A percentile compares a stretch with the other conserved stretches of the same genome.
Conservation (phyloP, 805 yeast genomes). For the Yarrowia sp. region DNA sequence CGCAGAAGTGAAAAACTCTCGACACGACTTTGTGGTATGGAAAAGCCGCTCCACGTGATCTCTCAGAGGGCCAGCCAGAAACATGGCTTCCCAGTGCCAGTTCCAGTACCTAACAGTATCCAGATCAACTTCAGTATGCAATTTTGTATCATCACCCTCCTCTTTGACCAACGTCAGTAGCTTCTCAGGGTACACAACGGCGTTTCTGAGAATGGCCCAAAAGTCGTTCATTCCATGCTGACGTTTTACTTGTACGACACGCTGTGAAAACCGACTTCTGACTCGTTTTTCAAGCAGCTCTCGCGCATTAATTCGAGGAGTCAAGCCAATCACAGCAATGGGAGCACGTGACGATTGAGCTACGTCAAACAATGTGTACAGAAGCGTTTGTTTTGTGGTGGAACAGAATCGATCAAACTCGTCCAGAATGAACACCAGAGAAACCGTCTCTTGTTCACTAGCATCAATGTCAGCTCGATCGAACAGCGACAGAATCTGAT, state of each 20-base stretch:
- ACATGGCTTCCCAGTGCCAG: conserved; percentile 28
- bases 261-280: conserved; percentile 81
- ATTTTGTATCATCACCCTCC: neutral
- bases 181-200: conserved; percentile 36
- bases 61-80: conserved; percentile 38
- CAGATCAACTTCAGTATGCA: conserved; percentile 23
- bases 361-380: conserved; percentile 85
- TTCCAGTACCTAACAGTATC: conserved; percentile 32
- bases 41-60: conserved; percentile 47
- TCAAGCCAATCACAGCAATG: conserved; percentile 75
- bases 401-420: conserved; percentile 78
- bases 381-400: conserved; percentile 71
- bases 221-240: conserved; percentile 51
- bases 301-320: conserved; percentile 69
- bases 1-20: conserved; percentile 39
- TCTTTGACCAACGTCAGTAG: conserved; percentile 29
- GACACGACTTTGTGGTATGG: conserved; percentile 58
- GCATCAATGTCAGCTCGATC: conserved; percentile 32
- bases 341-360: conserved; percentile 72
- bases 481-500: conserved; percentile 35
- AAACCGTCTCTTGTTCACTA: conserved; percentile 39
- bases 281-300: conserved; percentile 90
- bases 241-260: conserved; percentile 61
- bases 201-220: conserved; percentile 46
- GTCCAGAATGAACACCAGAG: conserved; percentile 77